phyloP scores from a whole-genome alignment of 2,329 filamentous ascomycete species.

The Beauveria scarabaeidicola region DNA sequence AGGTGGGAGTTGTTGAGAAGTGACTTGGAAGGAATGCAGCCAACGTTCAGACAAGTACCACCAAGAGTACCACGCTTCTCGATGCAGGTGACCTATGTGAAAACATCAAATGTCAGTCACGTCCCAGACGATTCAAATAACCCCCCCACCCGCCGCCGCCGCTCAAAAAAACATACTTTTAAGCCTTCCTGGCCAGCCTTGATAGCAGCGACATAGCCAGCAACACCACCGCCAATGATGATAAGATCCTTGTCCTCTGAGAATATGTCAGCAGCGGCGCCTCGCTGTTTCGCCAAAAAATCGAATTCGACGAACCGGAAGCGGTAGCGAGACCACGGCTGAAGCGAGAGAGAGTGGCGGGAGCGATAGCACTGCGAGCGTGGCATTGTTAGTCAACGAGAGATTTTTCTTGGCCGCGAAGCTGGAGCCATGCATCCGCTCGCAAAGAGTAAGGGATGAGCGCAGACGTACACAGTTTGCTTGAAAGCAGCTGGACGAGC shows the following conservation, averaged over 20 bases:
- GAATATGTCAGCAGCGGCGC: constrained; percentile 29
- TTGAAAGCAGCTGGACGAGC: constrained; percentile 47
- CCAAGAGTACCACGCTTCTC: constrained; percentile 94
- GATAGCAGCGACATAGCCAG: constrained; percentile 97
- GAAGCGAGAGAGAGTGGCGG: constrained; percentile 41
- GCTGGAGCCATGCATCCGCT: not conserved
- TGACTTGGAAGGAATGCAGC: constrained; percentile 98
- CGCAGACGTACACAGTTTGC: constrained; percentile 40
- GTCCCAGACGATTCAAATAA: not conserved
- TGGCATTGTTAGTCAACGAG: constrained; percentile 16
- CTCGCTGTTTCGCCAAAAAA: not conserved
- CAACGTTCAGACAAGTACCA: constrained; percentile 96
- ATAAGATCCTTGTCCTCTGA: constrained; percentile 91
- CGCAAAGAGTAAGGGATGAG: not conserved
- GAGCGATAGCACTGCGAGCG: constrained; percentile 35
- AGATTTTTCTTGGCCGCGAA: constrained; percentile 12
- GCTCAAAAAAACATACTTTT: constrained; percentile 54
- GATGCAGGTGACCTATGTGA: constrained; percentile 77
- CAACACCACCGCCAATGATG: constrained; percentile 96
- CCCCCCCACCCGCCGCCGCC: too few relatives aligned
- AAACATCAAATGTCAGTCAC: constrained; percentile 9
- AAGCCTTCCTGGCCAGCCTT: constrained; percentile 96
- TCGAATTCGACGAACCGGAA: constrained; percentile 37
- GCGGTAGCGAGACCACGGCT: constrained; percentile 51
- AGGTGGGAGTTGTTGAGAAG: constrained; percentile 99